Percentiles rank a stretch among this genome's conserved stretches.
phyloP scores from a whole-genome alignment of 306 rosid species.

The Cucurbita argyrosperma region DNA sequence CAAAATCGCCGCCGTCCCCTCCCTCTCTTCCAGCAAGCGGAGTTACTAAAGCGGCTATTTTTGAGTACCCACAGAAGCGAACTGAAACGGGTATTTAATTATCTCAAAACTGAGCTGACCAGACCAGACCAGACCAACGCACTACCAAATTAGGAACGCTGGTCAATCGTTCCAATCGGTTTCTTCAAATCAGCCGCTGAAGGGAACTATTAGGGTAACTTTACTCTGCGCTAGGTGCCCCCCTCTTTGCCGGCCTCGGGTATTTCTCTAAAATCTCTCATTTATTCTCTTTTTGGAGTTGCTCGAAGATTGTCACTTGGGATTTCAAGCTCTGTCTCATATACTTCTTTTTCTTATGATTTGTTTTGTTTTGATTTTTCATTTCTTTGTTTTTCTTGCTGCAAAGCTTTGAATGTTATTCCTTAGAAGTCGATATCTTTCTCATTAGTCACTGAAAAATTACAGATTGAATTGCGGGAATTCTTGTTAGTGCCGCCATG shows the following conservation, averaged over 20 bases:
- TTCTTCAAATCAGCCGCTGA: neutral
- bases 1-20: neutral
- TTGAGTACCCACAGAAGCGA: neutral
- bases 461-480: neutral
- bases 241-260: neutral
- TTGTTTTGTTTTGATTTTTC: neutral
- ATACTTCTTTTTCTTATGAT: neutral
- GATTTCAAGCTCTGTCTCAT: neutral
- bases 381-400: neutral
- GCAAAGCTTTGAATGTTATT: neutral
- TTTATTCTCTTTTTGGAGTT: neutral
- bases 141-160: neutral
- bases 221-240: neutral
- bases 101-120: neutral
- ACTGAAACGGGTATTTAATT: neutral
- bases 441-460: too few relatives aligned
- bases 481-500: constrained; percentile 24
- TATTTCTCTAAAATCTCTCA: neutral
- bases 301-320: neutral
- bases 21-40: neutral
- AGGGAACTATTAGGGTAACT: neutral
- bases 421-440: neutral
- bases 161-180: neutral
- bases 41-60: neutral
- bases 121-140: neutral